phyloP scores from a whole-genome alignment of 257 asterid species.

The Capsicum chinense region DNA sequence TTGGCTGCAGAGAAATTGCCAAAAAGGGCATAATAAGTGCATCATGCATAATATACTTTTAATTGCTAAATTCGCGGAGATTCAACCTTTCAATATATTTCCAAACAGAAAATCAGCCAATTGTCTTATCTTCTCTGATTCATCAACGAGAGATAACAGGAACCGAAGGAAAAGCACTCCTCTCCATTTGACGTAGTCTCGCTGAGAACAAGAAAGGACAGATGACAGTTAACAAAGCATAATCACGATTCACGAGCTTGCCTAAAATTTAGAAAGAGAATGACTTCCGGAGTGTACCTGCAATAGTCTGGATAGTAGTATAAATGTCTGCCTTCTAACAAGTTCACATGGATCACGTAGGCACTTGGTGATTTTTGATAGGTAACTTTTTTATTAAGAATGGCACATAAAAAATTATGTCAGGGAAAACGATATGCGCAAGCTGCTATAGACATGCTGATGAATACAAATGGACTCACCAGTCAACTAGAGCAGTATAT shows the following conservation, averaged over 20 bases:
- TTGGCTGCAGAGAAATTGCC: conserved; percentile 59
- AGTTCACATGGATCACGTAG: conserved; percentile 90
- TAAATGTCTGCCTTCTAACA: conserved; percentile 90
- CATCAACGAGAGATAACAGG: conserved; percentile 84
- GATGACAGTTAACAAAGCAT: conserved; percentile 29
- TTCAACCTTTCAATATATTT: conserved; percentile 81
- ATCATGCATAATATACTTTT: background rate
- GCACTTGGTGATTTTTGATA: conserved; percentile 85
- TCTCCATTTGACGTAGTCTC: conserved; percentile 96
- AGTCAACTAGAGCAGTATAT: conserved; percentile 89
- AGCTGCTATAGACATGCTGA: background rate
- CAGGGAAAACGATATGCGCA: background rate
- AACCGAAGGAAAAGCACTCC: conserved; percentile 94
- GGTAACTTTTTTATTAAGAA: conserved; percentile 56
- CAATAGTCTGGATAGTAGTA: conserved; percentile 81
- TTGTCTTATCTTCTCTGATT: conserved; percentile 76
- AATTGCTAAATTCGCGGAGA: background rate
- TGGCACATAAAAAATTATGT: background rate
- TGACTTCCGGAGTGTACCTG: conserved; percentile 61
- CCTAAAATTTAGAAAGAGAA: background rate
- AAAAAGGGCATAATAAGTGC: conserved; percentile 16
- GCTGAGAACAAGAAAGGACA: conserved; percentile 50
- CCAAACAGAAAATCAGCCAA: conserved; percentile 94
- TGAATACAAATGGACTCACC: conserved; percentile 53
- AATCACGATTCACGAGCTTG: conserved; percentile 6